Evolutionary conservation across 2,329 filamentous ascomycete species (phyloP).

Genomic region (Colletotrichum incanum): DNA sequence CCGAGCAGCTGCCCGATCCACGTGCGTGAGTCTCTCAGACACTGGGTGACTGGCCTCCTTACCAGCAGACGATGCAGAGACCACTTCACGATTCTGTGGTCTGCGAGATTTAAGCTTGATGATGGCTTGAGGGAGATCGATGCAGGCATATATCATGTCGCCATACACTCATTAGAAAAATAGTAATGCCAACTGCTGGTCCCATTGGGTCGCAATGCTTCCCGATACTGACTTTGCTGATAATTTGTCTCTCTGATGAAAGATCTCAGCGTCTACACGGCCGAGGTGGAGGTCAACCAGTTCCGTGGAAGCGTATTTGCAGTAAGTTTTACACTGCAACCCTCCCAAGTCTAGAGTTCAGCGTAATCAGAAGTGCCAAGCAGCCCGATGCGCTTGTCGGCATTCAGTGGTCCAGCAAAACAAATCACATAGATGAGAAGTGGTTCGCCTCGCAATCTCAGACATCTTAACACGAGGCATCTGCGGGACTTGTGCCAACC

Average conservation of each 20-base stretch:
- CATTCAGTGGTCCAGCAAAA: background rate
- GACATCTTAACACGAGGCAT: background rate
- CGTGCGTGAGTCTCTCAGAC: background rate
- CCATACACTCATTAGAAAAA: background rate
- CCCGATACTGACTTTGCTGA: background rate
- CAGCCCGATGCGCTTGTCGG: background rate
- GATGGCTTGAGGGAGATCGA: conserved; percentile 6
- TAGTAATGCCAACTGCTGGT: background rate
- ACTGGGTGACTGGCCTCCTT: background rate
- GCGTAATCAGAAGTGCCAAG: background rate
- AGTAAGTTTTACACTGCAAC: background rate
- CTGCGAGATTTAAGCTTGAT: conserved; percentile 32
- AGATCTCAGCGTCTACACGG: background rate
- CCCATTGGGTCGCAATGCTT: background rate
- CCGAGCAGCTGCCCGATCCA: background rate
- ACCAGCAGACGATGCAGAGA: background rate
- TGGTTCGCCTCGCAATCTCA: background rate
- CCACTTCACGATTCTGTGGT: background rate
- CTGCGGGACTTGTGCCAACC: no score
- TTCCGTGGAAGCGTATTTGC: background rate
- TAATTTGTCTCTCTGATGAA: background rate
- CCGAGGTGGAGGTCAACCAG: background rate
- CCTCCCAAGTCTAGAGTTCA: background rate
- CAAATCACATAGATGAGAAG: background rate
- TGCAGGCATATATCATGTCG: conserved; percentile 10